phyloP scores from a whole-genome alignment of 2,329 filamentous ascomycete genomes.

The Botrytis medusae region DNA sequence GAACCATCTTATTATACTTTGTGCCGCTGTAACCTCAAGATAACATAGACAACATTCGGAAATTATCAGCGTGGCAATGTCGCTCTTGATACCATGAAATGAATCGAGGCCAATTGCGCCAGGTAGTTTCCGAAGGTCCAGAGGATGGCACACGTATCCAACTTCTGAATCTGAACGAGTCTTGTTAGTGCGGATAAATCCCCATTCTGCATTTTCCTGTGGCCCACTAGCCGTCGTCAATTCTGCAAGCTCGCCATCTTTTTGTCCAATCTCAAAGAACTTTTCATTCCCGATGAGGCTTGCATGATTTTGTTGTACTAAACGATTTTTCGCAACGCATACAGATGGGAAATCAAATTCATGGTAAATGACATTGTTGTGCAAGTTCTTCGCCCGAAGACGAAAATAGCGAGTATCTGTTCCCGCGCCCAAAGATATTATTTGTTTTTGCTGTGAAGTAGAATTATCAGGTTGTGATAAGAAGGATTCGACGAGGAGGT shows the following conservation, averaged over 20 bases:
- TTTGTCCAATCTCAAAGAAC: slow-evolving; percentile 1
- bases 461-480: slow-evolving; percentile 44
- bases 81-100: slow-evolving; percentile 50
- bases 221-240: background rate
- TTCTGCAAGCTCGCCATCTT: slow-evolving; percentile 40
- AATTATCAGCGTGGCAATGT: slow-evolving; percentile 77
- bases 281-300: slow-evolving; percentile 6
- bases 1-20: slow-evolving; percentile 65
- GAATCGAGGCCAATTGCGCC: slow-evolving; percentile 20
- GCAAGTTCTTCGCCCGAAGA: slow-evolving; percentile 45
- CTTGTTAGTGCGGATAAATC: slow-evolving; percentile 26
- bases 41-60: slow-evolving; percentile 98
- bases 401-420: slow-evolving; percentile 89
- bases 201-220: slow-evolving; percentile 36
- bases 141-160: slow-evolving; percentile 51
- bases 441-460: slow-evolving; percentile 57
- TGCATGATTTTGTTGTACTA: slow-evolving; percentile 24
- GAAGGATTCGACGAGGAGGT: slow-evolving; percentile 73
- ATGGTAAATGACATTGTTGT: slow-evolving; percentile 67
- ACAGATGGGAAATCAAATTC: slow-evolving; percentile 87
- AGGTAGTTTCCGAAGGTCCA: slow-evolving; percentile 39
- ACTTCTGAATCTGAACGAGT: slow-evolving; percentile 28
- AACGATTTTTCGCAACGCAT: slow-evolving; percentile 52
- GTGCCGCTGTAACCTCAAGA: slow-evolving; percentile 64
- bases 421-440: slow-evolving; percentile 89